phyloP scores from a whole-genome alignment of 257 asterid species.

The Galeopsis tetrahit region DNA sequence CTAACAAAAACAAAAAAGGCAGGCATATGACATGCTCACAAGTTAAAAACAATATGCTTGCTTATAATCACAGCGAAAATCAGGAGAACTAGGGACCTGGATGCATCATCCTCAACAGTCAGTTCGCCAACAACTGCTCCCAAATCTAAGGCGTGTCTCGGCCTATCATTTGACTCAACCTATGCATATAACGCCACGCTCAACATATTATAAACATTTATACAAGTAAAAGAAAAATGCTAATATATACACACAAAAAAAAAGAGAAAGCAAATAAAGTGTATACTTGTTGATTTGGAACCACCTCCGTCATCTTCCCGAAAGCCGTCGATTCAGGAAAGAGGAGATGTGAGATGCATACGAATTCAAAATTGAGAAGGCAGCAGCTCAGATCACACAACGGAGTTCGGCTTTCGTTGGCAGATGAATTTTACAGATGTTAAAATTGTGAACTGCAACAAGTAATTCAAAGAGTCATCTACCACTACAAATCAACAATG shows the following conservation, averaged over 20 bases:
- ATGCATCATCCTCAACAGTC: constrained; percentile 71
- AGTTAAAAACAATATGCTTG: background rate
- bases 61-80: background rate
- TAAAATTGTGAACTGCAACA: background rate
- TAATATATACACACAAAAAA: background rate
- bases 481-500: constrained; percentile 9
- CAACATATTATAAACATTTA: background rate
- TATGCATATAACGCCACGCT: constrained; percentile 14
- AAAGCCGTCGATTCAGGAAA: background rate
- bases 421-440: background rate
- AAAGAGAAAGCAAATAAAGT: background rate
- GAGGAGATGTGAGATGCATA: background rate
- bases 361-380: background rate
- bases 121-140: constrained; percentile 81
- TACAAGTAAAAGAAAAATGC: background rate
- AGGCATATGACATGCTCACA: constrained; percentile 1
- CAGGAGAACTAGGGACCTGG: constrained; percentile 52
- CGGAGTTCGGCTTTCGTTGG: background rate
- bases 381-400: constrained; percentile 8
- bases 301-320: constrained; percentile 9
- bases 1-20: constrained; percentile 40
- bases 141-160: constrained; percentile 54
- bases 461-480: background rate
- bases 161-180: constrained; percentile 44
- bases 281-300: background rate